Evolutionary conservation across 805 yeast genomes (phyloP), one percentile per base, ranked within the genome.

Genomic region (Kluyveromyces aestuarii): DNA sequence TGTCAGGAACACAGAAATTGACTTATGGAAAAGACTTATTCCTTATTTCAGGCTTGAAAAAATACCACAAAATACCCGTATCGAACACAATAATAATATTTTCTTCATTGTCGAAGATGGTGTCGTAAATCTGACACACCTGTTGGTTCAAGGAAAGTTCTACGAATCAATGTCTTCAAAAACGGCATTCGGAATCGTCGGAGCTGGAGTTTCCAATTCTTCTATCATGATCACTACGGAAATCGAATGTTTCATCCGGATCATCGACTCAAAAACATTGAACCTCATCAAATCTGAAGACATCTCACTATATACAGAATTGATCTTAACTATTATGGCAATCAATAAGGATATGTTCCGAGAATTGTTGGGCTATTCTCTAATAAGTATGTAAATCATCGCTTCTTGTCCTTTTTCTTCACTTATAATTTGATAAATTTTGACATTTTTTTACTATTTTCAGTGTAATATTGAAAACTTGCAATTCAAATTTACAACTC

Each of bases 281-380:
- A 61, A 65, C 2, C 70, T 66, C 42, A 62, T 88, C 57, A 67
- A 72, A 56, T 53, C 64, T 13, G 73, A 76, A 19, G 80, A 87
- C 27, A 61, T 65, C 6, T 76, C 71, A 33, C 61, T 85, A 9
- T 84, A 78, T 55, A 75, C 78, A 39, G 96, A 89, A 60, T 65
- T 89, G 39, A 63, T 80, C 44, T 69, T 72, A 41, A 77, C 88
- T 33, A 78, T 82, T 30, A 69, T 84, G 52, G 75, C 79, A 43
- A 67, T 89, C 46, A 72, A 80, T 36, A 81, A 82, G 49, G 88
- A 80, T 57, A 71, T 96, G 53, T 83, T 84, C 56, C 87, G 81
- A 51, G 78, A 86, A 27, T 70, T 88, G 54, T 76, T 91, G 2
- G 87, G 93, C 2, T 87, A 85, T 61, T 75, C 89, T 21, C 71